Evolutionary conservation across 1,284 basidiomycete genomes (phyloP).

Genomic region (Mycena sp.): DNA sequence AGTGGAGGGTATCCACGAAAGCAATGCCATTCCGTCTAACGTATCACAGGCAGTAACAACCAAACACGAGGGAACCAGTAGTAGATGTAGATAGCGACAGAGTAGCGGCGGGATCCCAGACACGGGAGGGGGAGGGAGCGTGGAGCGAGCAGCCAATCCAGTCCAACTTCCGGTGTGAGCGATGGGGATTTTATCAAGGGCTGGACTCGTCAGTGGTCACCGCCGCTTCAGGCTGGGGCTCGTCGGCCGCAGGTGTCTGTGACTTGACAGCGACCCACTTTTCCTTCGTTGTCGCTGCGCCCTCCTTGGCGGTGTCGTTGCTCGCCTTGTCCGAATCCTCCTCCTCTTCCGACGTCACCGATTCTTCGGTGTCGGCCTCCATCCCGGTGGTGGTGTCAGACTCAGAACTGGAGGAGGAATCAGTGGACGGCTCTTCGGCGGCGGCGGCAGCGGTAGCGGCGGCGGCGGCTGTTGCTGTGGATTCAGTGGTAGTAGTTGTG

Average conservation of each 20-base stretch:
- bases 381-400: constrained; percentile 66
- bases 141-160: constrained; percentile 27
- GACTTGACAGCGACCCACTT: constrained; percentile 75
- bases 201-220: constrained; percentile 8
- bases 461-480: constrained; percentile 28
- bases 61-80: constrained; percentile 25
- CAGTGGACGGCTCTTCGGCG: constrained; percentile 40
- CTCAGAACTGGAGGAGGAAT: constrained; percentile 55
- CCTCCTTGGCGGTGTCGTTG: constrained; percentile 39
- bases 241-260: constrained; percentile 12
- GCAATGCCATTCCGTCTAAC: constrained; percentile 30
- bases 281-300: constrained; percentile 59
- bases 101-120: constrained; percentile 28
- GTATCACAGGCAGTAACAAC: constrained; percentile 27
- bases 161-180: constrained; percentile 17
- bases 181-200: constrained; percentile 3
- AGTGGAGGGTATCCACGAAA: constrained; percentile 20
- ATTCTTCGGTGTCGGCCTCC: constrained; percentile 79
- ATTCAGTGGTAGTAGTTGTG: constrained; percentile 37
- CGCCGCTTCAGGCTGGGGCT: constrained; percentile 15
- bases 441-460: constrained; percentile 26
- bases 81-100: constrained; percentile 29
- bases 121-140: constrained; percentile 24
- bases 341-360: constrained; percentile 77
- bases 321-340: constrained; percentile 62